These are phyloP conservation scores for Lipomyces starkeyi DNA, from an alignment of 805 yeast species.

Conservation along the genomic window DNA sequence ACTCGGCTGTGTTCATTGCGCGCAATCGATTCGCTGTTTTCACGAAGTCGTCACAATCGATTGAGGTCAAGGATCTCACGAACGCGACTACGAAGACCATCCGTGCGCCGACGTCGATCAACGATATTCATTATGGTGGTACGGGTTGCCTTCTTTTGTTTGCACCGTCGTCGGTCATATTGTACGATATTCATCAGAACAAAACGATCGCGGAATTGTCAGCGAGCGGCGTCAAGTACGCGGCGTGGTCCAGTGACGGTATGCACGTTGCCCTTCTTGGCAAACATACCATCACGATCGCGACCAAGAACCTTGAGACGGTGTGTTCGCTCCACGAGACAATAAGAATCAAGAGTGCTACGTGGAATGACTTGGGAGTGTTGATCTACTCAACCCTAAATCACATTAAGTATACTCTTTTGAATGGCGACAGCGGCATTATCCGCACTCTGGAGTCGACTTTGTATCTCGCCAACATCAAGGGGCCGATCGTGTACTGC, in stretches of 20 bases:
- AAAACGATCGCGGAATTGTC: slow-evolving; percentile 71
- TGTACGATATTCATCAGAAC: slow-evolving; percentile 92
- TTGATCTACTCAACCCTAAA: slow-evolving; percentile 91
- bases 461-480: slow-evolving; percentile 74
- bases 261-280: slow-evolving; percentile 85
- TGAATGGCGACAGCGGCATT: slow-evolving; percentile 95
- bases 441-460: slow-evolving; percentile 91
- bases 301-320: slow-evolving; percentile 74
- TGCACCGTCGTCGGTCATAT: slow-evolving; percentile 72
- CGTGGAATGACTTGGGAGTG: slow-evolving; percentile 95
- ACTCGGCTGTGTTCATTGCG: slow-evolving; percentile 87
- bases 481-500: slow-evolving; percentile 75
- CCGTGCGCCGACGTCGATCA: slow-evolving; percentile 59
- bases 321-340: slow-evolving; percentile 92
- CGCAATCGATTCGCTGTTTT: slow-evolving; percentile 92
- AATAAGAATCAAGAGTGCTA: slow-evolving; percentile 93
- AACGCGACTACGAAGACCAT: slow-evolving; percentile 83
- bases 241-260: slow-evolving; percentile 86
- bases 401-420: slow-evolving; percentile 89
- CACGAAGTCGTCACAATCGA: slow-evolving; percentile 63
- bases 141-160: slow-evolving; percentile 84
- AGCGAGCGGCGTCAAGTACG: slow-evolving; percentile 83
- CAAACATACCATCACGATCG: slow-evolving; percentile 91
- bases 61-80: slow-evolving; percentile 82
- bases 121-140: slow-evolving; percentile 69